Percentiles rank a stretch among this genome's conserved stretches.
These are phyloP conservation scores for Aegilops tauschii DNA, from an alignment of 176 grass and related monocot genomes.

Conservation along the genomic window DNA sequence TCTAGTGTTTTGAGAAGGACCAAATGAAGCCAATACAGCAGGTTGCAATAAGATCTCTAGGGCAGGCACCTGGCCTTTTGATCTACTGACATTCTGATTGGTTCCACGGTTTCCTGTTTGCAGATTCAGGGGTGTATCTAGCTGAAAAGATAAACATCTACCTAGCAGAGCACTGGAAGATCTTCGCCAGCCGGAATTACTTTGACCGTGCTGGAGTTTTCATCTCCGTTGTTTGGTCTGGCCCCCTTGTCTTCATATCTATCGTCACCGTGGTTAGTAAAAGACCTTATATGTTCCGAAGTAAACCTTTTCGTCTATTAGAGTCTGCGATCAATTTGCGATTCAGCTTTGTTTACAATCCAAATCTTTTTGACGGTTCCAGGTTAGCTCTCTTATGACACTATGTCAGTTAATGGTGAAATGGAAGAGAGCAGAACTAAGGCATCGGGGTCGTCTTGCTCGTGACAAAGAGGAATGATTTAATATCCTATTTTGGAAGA, in stretches of 20 bases:
- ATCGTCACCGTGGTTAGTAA: conserved; percentile 60
- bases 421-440: conserved; percentile 76
- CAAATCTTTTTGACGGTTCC: neutral
- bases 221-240: conserved; percentile 65
- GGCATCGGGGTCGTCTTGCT: conserved; percentile 45
- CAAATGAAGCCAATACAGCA: neutral
- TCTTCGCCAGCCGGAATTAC: conserved; percentile 53
- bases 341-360: neutral
- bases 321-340: neutral
- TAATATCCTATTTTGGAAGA: neutral
- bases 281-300: neutral
- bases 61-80: neutral
- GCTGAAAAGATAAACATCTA: conserved; percentile 66
- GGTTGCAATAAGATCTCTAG: neutral
- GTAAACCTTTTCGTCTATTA: neutral
- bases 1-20: neutral
- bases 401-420: conserved; percentile 64
- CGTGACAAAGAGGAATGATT: conserved; percentile 49
- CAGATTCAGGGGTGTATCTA: conserved; percentile 69
- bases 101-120: neutral
- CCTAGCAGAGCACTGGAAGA: conserved; percentile 53
- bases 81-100: neutral
- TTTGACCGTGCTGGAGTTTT: conserved; percentile 66
- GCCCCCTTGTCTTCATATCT: conserved; percentile 58
- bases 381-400: conserved; percentile 61